Base-by-base conservation (phyloP, 768 basidiomycete species). In the Boletus tomentosulus region DNA sequence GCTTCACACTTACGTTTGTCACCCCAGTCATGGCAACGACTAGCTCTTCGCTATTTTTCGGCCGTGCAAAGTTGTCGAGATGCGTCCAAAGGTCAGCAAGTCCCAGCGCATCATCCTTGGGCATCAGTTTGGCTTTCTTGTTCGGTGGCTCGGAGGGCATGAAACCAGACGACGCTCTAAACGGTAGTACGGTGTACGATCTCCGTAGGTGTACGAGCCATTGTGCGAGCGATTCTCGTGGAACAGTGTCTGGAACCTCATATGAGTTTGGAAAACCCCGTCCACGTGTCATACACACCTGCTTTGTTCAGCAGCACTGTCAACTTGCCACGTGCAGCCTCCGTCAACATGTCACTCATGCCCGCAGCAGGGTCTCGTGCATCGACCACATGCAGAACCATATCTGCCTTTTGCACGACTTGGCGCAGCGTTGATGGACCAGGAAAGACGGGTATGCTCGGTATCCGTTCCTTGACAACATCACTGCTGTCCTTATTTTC, bases 291-390 rank as follows among this genome's bases (percentile, higher is more conserved):
- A 33, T 46, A 76, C 86, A 53, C 61, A 91, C 93, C 93, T 59
- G 87, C 86, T 75, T 97, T 97, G 69, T 88, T 95, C 50, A 97
- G 68, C 16, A 95, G 75, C n/a, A 93, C 70, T 19, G 86, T 60
- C 12, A 87, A 70, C 62, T 78, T 78, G 55, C 68, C 79, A 38
- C 56, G 67, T 42, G 66, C 74, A 42, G 73, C 58, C 34, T 69
- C 68, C 19, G 73, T 70, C 46, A 85, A 67, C 22, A 78, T 71
- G 65, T 94, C 90, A 62, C 86, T 89, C 48, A 92, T 77, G 65
- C 80, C 85, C 19, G 87, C 76, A 11, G 81, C 66, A 11, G 94
- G 92, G 66, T 96, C 94, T 46, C 92, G 78, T 2, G 86, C 88
- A 66, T 96, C 94, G 42, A 96, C 76, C 13, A 96, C 81, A 67